A percentile compares a stretch with the other conserved stretches of the same genome.
These are phyloP conservation scores for Encephalitozoon romaleae DNA, from an alignment of 371 early-diverging fungal species.

Conservation along the genomic window DNA sequence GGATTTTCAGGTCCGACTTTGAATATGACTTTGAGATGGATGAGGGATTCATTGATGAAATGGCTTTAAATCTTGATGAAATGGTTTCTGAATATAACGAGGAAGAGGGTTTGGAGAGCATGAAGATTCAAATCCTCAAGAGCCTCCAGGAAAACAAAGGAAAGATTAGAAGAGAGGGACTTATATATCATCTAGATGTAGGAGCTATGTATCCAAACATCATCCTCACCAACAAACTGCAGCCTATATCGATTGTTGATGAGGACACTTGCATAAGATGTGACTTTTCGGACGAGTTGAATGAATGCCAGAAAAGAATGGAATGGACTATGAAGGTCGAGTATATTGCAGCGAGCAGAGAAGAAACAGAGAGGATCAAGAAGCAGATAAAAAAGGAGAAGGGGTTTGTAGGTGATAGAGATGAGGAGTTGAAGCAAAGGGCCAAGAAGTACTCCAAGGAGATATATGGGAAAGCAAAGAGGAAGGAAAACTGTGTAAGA, in stretches of 20 bases:
- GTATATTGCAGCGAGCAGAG: constrained; percentile 74
- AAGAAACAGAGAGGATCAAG: constrained; percentile 80
- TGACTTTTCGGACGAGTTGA: constrained; percentile 76
- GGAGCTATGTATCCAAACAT: constrained; percentile 99
- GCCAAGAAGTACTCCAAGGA: constrained; percentile 76
- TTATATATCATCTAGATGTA: constrained; percentile 95
- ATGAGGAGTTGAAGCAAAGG: constrained; percentile 69
- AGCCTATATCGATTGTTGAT: constrained; percentile 87
- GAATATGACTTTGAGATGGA: constrained; percentile 72
- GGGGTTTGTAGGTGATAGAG: constrained; percentile 61
- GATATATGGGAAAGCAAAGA: constrained; percentile 73
- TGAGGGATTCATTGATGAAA: constrained; percentile 65
- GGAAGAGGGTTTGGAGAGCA: constrained; percentile 26
- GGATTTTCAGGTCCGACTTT: constrained; percentile 91
- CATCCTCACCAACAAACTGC: constrained; percentile 92
- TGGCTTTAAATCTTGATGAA: constrained; percentile 75
- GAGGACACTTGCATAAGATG: constrained; percentile 83
- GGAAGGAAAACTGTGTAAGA: constrained; percentile 61
- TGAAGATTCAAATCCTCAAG: constrained; percentile 23
- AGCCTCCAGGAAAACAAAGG: constrained; percentile 15
- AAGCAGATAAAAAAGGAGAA: constrained; percentile 57
- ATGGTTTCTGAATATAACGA: constrained; percentile 29
- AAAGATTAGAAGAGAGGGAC: constrained; percentile 10
- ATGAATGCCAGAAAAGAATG: constrained; percentile 82
- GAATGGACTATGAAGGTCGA: constrained; percentile 95